A percentile compares a stretch with the other conserved stretches of the same genome.
Conservation (phyloP, 768 basidiomycete species). For the Piloderma croceum region DNA sequence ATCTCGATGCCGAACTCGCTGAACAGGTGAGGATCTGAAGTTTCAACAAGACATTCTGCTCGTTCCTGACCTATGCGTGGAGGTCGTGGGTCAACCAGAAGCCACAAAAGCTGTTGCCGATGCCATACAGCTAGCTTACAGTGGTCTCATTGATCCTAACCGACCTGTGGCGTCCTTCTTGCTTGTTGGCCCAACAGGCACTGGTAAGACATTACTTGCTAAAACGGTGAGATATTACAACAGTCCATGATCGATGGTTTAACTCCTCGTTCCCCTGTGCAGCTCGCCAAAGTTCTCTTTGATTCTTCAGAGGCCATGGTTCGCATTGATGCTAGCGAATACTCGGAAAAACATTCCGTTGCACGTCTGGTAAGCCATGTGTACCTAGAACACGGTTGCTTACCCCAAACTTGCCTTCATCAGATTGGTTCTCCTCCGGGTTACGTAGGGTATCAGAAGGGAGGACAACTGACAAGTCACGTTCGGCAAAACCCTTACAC, state of each 20-base stretch:
- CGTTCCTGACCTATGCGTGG: too few relatives aligned
- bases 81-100: slow-evolving; percentile 31
- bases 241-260: neutral
- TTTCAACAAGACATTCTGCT: too few relatives aligned
- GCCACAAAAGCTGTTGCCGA: slow-evolving; percentile 43
- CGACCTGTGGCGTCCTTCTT: slow-evolving; percentile 43
- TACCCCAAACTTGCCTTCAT: neutral
- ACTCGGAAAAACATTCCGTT: slow-evolving; percentile 39
- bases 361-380: slow-evolving; percentile 26
- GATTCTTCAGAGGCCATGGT: slow-evolving; percentile 37
- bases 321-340: slow-evolving; percentile 43
- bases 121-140: slow-evolving; percentile 44
- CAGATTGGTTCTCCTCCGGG: slow-evolving; percentile 30
- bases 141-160: slow-evolving; percentile 39
- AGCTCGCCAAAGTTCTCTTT: slow-evolving; percentile 41
- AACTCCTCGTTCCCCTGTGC: neutral
- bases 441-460: slow-evolving; percentile 41
- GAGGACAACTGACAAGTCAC: slow-evolving; percentile 40
- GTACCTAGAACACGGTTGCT: neutral
- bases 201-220: slow-evolving; percentile 36
- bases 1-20: too few relatives aligned
- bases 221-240: slow-evolving; percentile 26
- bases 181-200: slow-evolving; percentile 35
- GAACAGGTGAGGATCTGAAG: too few relatives aligned
- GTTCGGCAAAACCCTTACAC: slow-evolving; percentile 36